phyloP scores from a whole-genome alignment of 2,329 filamentous ascomycete genomes.

The Metarhizium robertsii region DNA sequence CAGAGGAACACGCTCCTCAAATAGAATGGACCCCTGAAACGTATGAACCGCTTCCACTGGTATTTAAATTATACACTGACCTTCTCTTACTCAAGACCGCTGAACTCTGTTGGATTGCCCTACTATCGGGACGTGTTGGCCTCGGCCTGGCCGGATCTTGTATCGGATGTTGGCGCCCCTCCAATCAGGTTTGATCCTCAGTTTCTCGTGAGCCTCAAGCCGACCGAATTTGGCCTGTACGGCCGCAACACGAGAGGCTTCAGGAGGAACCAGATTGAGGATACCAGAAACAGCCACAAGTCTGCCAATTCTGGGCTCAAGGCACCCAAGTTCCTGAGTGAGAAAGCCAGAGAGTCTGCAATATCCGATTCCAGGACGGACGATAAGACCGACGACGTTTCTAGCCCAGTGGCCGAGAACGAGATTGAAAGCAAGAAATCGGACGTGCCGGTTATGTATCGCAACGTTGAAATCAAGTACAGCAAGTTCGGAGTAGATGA shows the following conservation, averaged over 20 bases:
- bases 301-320: conserved; percentile 51
- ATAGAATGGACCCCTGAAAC: conserved; percentile 65
- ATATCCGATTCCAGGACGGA: conserved; percentile 34
- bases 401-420: conserved; percentile 56
- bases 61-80: conserved; percentile 6
- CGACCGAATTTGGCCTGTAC: conserved; percentile 67
- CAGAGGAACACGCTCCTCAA: conserved; percentile 44
- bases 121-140: conserved; percentile 83
- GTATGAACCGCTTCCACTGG: conserved; percentile 32
- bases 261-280: conserved; percentile 74
- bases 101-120: conserved; percentile 83
- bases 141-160: conserved; percentile 81
- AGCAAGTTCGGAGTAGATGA: conserved; percentile 99
- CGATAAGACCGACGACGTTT: conserved; percentile 44
- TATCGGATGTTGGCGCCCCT: conserved; percentile 79
- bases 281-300: conserved; percentile 57
- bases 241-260: conserved; percentile 66
- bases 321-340: conserved; percentile 88
- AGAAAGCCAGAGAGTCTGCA: conserved; percentile 68
- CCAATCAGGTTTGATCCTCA: conserved; percentile 65
- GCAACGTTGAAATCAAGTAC: conserved; percentile 95
- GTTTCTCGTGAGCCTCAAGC: conserved; percentile 58
- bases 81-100: conserved; percentile 40
- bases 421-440: conserved; percentile 67
- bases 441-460: conserved; percentile 82